These are phyloP conservation scores for Umbellularia californica DNA, from an alignment of 164 flowering plant species.

Conservation along the genomic window DNA sequence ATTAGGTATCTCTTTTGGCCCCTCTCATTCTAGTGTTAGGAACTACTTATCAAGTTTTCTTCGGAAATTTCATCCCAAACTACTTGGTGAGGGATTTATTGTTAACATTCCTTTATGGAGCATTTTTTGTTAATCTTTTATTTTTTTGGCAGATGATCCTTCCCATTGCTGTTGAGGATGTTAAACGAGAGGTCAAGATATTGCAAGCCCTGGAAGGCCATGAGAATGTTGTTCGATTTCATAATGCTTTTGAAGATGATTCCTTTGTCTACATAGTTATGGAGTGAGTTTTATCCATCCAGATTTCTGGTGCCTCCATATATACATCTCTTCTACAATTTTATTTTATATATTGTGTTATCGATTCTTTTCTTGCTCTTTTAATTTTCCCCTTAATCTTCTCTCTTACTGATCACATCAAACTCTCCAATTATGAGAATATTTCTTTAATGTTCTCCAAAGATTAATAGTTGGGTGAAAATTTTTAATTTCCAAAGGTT, in stretches of 20 bases:
- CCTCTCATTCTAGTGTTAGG: too few species aligned
- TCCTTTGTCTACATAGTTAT: constrained; percentile 87
- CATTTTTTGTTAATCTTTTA: background rate
- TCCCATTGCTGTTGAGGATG: constrained; percentile 97
- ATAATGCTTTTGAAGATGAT: constrained; percentile 89
- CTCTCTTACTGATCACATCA: background rate
- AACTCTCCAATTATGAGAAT: background rate
- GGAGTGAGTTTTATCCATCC: constrained; percentile 61
- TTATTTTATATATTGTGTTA: background rate
- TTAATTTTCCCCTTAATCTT: background rate
- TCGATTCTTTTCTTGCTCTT: background rate
- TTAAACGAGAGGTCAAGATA: constrained; percentile 94
- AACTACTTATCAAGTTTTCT: too few species aligned
- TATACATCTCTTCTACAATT: background rate
- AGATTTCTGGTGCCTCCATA: background rate
- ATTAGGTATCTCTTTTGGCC: too few species aligned
- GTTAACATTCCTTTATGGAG: too few species aligned
- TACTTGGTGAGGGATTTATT: too few species aligned
- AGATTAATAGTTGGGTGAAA: background rate
- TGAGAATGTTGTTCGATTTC: constrained; percentile 91
- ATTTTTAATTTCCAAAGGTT: too few species aligned
- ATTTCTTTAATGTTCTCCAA: background rate
- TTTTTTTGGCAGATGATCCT: constrained; percentile 76
- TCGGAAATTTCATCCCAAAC: too few species aligned
- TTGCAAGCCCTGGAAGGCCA: constrained; percentile 81